Base-by-base conservation (phyloP, 1,284 basidiomycete species). In the Tausonia pullulans region DNA sequence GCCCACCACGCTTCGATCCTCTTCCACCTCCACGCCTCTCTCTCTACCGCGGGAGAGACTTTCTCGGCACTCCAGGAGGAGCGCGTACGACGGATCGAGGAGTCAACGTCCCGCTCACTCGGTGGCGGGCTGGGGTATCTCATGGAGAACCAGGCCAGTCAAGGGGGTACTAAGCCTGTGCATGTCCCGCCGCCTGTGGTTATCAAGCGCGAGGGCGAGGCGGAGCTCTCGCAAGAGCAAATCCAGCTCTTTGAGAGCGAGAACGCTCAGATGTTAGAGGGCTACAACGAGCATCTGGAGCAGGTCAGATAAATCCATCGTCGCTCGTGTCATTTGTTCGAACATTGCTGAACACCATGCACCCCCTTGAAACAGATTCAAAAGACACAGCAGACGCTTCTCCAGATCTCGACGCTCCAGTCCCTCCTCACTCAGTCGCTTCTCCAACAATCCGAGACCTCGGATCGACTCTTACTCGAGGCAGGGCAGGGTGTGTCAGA, bases 391-490 rank as follows among this genome's bases (percentile, higher is more conserved):
- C 76, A 75, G 61, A 78, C 78, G 45, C 70, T 82, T 60, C 70
- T 79, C 66, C 81, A 82, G 70, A 82, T 83, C 66, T 78, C 78
- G 46, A 73, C 78, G 49, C 72, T 83, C n/a, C 82, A 83, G 71
- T 78, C 79, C 7, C 79, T 81, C 68, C 76, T 83, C 57, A 76
- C 81, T 13, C 72, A 77, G 62, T 81, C 82, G 65, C 72, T 83
- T 16, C 75, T 76, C 45, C 74, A 78, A 69, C 81, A 83, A 72
- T 77, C 75, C 59, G 82, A 82, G 72, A 72, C 80, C 54, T 80
- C 80, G 44, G 78, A 80, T 64, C 72, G 75, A 64, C 72, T 82
- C 62, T 77, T 79, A 69, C 78, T 81, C 56, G 81, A 82, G 66
- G 79, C 81, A 5, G 75, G 81, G 9, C 78, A 75, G 2, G 79